These are phyloP conservation scores for Thraustochytrium striatum DNA, from an alignment of 352 stramenopile species.

Conservation along the genomic window DNA sequence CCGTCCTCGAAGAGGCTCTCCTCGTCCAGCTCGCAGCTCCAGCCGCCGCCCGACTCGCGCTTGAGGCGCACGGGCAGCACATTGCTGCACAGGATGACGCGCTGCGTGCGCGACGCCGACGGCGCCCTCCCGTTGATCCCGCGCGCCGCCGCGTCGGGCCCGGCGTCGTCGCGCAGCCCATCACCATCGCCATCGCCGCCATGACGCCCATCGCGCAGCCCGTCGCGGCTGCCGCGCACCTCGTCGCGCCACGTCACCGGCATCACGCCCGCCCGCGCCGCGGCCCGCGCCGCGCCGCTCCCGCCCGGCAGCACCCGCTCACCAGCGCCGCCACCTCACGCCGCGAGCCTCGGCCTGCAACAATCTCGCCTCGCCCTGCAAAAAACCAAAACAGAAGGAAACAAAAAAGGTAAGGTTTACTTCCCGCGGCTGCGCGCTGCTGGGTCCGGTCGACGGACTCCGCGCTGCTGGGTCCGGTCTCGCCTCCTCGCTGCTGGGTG, in stretches of 20 bases:
- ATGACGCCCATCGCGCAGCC: not conserved
- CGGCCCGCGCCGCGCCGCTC: not conserved
- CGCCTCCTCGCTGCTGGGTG: not conserved
- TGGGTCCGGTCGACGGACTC: not conserved
- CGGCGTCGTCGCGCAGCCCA: not conserved
- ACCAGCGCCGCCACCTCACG: not conserved
- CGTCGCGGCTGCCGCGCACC: too few species aligned
- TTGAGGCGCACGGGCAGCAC: not conserved
- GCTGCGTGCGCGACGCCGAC: too few species aligned
- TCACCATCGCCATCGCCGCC: not conserved
- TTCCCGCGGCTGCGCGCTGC: not conserved
- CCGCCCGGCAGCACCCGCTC: not conserved
- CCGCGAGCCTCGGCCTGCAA: not conserved
- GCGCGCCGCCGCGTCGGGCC: not conserved
- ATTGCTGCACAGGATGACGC: constrained; percentile 1
- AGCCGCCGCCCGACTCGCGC: not conserved
- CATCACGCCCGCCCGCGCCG: not conserved
- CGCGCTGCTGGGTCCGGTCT: not conserved
- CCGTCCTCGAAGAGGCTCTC: constrained; percentile 45
- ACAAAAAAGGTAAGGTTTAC: not conserved
- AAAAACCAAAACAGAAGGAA: not conserved
- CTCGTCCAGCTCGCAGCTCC: not conserved
- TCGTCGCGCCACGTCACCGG: not conserved
- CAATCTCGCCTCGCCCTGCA: not conserved
- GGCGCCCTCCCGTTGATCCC: not conserved